Evolutionary conservation across 352 stramenopile genomes (phyloP).

Genomic region (Detonula confervacea): DNA sequence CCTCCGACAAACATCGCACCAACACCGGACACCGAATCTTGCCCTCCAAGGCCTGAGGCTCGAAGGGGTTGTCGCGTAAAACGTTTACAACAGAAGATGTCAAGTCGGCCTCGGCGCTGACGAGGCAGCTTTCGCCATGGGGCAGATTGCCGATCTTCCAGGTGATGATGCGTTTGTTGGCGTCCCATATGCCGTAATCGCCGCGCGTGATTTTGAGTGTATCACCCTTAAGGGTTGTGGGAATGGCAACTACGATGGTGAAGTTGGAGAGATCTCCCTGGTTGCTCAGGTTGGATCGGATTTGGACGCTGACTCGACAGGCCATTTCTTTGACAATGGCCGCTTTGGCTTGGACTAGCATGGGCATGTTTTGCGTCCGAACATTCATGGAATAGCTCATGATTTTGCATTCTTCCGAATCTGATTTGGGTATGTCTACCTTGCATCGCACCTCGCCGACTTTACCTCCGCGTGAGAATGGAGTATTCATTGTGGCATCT

Average conservation of each 20-base stretch:
- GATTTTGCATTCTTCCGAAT: slow-evolving; percentile 44
- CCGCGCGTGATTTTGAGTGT: slow-evolving; percentile 59
- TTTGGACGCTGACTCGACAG: slow-evolving; percentile 65
- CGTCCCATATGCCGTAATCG: slow-evolving; percentile 57
- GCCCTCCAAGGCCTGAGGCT: slow-evolving; percentile 6
- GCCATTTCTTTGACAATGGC: slow-evolving; percentile 26
- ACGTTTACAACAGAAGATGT: slow-evolving; percentile 24
- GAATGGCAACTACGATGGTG: slow-evolving; percentile 62
- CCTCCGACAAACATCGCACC: slow-evolving; percentile 56
- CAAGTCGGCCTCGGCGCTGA: slow-evolving; percentile 57
- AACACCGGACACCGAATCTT: slow-evolving; percentile 63
- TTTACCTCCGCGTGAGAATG: background rate
- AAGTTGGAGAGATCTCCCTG: slow-evolving; percentile 65
- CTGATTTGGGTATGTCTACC: slow-evolving; percentile 65
- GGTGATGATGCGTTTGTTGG: slow-evolving; percentile 60
- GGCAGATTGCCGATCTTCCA: slow-evolving; percentile 61
- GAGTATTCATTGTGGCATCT: slow-evolving; percentile 4
- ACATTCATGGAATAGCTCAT: slow-evolving; percentile 54
- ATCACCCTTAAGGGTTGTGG: slow-evolving; percentile 45
- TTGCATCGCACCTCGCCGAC: slow-evolving; percentile 21
- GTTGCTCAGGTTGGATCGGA: slow-evolving; percentile 76
- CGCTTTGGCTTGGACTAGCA: slow-evolving; percentile 51
- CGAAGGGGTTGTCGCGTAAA: background rate
- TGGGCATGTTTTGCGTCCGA: slow-evolving; percentile 65
- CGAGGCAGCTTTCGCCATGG: slow-evolving; percentile 69